phyloP scores from a whole-genome alignment of 2,329 filamentous ascomycete species.

The Nigrospora oryzae region DNA sequence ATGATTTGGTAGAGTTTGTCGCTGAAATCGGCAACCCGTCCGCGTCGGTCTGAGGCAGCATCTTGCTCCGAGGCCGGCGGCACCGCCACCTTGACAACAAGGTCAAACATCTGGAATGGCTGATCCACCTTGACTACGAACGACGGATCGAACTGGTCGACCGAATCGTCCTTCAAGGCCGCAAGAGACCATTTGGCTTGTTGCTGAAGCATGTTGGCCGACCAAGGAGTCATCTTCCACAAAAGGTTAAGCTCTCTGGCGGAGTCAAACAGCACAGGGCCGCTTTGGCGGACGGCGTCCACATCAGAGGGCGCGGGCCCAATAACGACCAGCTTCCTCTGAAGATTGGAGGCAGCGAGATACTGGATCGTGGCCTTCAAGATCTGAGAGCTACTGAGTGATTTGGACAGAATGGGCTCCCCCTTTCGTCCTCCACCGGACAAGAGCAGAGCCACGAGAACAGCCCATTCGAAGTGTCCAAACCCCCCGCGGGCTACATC shows the following conservation, averaged over 20 bases:
- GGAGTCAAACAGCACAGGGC: slow-evolving; percentile 73
- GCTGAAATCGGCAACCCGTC: slow-evolving; percentile 35
- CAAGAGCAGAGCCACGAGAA: slow-evolving; percentile 71
- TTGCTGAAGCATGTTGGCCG: slow-evolving; percentile 62
- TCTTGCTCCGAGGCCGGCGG: slow-evolving; percentile 11
- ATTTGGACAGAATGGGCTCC: slow-evolving; percentile 63
- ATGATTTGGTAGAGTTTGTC: slow-evolving; percentile 57
- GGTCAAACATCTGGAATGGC: slow-evolving; percentile 47
- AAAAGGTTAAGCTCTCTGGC: slow-evolving; percentile 69
- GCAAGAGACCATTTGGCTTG: slow-evolving; percentile 68
- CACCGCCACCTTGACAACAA: slow-evolving; percentile 26
- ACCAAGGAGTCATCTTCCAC: slow-evolving; percentile 86
- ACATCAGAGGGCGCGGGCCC: slow-evolving; percentile 32
- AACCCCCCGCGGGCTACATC: slow-evolving; percentile 72
- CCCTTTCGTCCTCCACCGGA: slow-evolving; percentile 68
- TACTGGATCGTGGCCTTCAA: slow-evolving; percentile 95
- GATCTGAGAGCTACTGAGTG: slow-evolving; percentile 83
- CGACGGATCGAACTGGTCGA: slow-evolving; percentile 74
- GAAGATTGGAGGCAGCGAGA: slow-evolving; percentile 64
- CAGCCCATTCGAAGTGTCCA: slow-evolving; percentile 84
- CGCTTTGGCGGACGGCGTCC: slow-evolving; percentile 31
- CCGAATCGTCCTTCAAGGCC: slow-evolving; percentile 63
- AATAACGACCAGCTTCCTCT: slow-evolving; percentile 54
- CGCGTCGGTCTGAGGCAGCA: slow-evolving; percentile 29
- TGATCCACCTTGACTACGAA: slow-evolving; percentile 63